Conservation (phyloP, 257 asterid genomes). For the Lithospermum erythrorhizon region DNA sequence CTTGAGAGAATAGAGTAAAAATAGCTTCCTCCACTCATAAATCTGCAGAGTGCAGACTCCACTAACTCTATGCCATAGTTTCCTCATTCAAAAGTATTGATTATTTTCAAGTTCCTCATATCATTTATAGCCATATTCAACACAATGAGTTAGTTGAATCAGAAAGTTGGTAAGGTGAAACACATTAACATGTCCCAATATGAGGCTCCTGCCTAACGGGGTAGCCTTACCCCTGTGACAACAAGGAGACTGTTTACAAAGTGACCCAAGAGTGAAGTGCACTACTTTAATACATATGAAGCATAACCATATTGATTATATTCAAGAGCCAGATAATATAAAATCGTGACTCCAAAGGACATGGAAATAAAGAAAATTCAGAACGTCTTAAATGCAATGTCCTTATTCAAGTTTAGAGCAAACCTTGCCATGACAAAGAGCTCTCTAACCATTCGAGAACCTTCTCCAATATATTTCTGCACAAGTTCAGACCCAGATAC, state of each 20-base stretch:
- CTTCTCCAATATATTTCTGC: constrained; percentile 75
- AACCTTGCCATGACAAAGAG: constrained; percentile 97
- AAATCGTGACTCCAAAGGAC: too few species aligned
- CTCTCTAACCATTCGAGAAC: constrained; percentile 92
- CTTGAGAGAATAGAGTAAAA: background rate
- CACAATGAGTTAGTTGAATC: background rate
- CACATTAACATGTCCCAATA: too few species aligned
- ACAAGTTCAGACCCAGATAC: constrained; percentile 68
- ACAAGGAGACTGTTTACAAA: too few species aligned
- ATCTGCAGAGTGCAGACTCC: background rate
- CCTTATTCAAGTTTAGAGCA: constrained; percentile 3
- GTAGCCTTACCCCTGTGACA: too few species aligned
- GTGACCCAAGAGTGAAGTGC: too few species aligned
- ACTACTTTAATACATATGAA: too few species aligned
- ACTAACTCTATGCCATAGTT: background rate
- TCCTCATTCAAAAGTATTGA: background rate
- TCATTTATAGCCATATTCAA: too few species aligned
- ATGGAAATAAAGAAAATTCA: background rate
- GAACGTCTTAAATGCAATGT: background rate
- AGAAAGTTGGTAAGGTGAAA: background rate
- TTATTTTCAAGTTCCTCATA: too few species aligned
- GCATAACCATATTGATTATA: too few species aligned
- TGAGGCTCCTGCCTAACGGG: too few species aligned
- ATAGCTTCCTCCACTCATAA: background rate
- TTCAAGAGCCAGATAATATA: too few species aligned